Evolutionary conservation across 2,329 filamentous ascomycete species (phyloP), one percentile per base, ranked within the genome.

Genomic region (Fusarium sp.): DNA sequence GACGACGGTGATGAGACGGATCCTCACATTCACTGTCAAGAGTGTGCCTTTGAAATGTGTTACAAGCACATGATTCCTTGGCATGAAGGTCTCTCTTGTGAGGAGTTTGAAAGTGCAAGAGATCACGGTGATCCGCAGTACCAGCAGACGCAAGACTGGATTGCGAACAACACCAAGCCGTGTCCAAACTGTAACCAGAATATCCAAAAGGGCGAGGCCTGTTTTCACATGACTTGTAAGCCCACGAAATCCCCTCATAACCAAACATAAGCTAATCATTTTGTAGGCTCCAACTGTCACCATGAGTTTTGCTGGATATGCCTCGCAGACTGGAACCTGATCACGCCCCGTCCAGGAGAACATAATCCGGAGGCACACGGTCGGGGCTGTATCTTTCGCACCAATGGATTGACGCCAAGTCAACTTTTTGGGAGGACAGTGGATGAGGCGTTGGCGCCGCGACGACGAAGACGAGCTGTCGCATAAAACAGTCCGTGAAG

Each of bases 301-400:
- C 63, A 65, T 35, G 66, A 69, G 31, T 71, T 71, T 42, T 71
- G 62, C 20, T 69, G 69, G 69, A 67, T 65, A 5, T 71, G 62
- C 14, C 57, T 71, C 29, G 66, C 69, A 14, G 67, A 67, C 58
- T 71, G 69, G 69, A 20, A 22, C 11, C 11, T 22, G n/a, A 71
- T 71, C 4, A 37, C 10, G 2, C 62, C 57, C 11, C 24, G 24
- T 24, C 47, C 40, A 6, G 66, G 62, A 7, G 11, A 14, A 22
- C 67, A 69, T 18, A 71, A 69, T 6, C 50, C 40, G 14, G 58
- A 34, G 7, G 66, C 69, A 8, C 69, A 71, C 14, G 56, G 60
- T 6, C n/a, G 58, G 8, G 57, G 40, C 24, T 71, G 62, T 20
- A 24, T 40, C 18, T 71, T 71, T 50, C 67, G 35, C 20, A 66